phyloP scores from a whole-genome alignment of 2,329 filamentous ascomycete species.

The Arthrobotrys conoides region DNA sequence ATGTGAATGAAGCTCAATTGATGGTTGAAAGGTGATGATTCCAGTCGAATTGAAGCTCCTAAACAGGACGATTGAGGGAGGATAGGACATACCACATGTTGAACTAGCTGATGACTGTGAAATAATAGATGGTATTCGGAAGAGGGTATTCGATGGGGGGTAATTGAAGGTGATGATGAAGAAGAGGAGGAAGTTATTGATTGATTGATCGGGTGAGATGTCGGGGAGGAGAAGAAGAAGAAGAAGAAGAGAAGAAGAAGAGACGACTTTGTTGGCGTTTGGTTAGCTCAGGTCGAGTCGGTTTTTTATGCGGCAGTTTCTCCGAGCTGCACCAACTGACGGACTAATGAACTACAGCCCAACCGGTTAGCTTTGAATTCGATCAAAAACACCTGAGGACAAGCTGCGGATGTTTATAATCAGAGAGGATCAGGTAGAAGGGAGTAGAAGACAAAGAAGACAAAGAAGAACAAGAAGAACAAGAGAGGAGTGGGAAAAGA shows the following conservation, averaged over 20 bases:
- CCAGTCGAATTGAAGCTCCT: constrained; percentile 10
- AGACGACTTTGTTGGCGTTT: too few species aligned
- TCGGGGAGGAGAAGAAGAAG: constrained; percentile 18
- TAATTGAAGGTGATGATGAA: background rate
- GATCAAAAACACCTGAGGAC: too few species aligned
- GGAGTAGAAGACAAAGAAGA: too few species aligned
- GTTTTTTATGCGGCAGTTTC: constrained; percentile 26
- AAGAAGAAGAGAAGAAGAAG: background rate
- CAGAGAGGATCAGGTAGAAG: background rate
- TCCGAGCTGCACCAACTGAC: background rate
- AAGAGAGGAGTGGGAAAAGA: background rate
- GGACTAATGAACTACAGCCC: constrained; percentile 20
- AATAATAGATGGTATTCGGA: background rate
- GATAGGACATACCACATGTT: constrained; percentile 52
- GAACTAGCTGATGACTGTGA: constrained; percentile 5
- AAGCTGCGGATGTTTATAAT: too few species aligned
- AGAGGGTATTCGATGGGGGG: background rate
- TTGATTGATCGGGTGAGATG: constrained; percentile 5
- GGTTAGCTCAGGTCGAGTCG: background rate
- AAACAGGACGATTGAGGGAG: constrained; percentile 13
- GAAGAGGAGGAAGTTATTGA: background rate
- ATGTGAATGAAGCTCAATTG: constrained; percentile 7
- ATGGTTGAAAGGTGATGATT: background rate
- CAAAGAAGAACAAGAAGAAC: background rate
- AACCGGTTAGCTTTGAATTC: background rate